A percentile compares a stretch with the other conserved stretches of the same genome.
These are phyloP conservation scores for Turritis glabra DNA, from an alignment of 345 rosid genomes.

Conservation along the genomic window DNA sequence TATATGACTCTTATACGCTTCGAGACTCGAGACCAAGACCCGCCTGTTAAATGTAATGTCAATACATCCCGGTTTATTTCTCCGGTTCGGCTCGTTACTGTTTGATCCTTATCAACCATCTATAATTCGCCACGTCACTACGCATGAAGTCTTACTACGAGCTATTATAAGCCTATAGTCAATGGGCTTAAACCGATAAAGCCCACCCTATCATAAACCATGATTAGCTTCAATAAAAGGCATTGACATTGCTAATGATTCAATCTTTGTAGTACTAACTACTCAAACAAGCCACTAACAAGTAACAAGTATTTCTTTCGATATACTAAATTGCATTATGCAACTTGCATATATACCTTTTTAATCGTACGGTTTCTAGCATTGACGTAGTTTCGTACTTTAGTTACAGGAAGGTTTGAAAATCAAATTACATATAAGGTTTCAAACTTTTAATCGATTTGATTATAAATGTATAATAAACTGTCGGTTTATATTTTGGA, in stretches of 20 bases:
- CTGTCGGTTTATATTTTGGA: neutral
- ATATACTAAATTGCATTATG: no score
- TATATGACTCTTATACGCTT: constrained; percentile 31
- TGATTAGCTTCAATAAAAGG: neutral
- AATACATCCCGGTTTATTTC: constrained; percentile 25
- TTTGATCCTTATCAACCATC: neutral
- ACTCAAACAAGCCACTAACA: no score
- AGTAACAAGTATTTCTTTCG: no score
- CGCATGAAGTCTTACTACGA: neutral
- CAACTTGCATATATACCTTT: no score
- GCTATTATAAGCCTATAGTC: neutral
- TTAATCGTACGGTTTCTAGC: no score
- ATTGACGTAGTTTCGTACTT: no score
- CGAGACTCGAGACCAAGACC: constrained; percentile 18
- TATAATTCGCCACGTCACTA: neutral
- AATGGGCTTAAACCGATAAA: constrained; percentile 3
- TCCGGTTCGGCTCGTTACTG: constrained; percentile 23
- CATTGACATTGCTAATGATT: neutral
- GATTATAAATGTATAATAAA: no score
- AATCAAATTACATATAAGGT: no score
- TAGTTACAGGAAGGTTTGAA: no score
- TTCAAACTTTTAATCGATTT: neutral
- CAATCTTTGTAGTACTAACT: no score
- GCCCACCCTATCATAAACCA: neutral
- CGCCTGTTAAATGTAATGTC: neutral